These are phyloP conservation scores for Chaetomium fimeti DNA, from an alignment of 495 filamentous ascomycete genomes.

Conservation along the genomic window DNA sequence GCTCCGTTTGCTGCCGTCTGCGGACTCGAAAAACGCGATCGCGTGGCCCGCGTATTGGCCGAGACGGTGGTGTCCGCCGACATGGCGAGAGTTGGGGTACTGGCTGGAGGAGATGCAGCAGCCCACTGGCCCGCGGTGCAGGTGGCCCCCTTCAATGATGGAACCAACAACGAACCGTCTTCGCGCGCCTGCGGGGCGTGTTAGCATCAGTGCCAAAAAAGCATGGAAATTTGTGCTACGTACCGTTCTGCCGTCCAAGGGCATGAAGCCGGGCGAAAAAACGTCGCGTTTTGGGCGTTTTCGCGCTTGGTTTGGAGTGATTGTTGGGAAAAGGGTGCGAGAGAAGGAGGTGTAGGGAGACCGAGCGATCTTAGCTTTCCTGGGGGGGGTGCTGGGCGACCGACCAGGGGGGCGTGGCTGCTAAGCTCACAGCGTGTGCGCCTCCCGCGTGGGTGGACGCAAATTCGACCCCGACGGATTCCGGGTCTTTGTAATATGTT, in stretches of 20 bases:
- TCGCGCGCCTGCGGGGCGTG: constrained; percentile 34
- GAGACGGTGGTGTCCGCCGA: constrained; percentile 26
- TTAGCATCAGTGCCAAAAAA: constrained; percentile 31
- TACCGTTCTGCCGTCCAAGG: constrained; percentile 27
- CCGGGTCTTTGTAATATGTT: not conserved
- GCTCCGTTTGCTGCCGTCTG: constrained; percentile 39
- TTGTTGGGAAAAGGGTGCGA: constrained; percentile 25
- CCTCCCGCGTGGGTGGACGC: constrained; percentile 1
- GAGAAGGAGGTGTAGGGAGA: constrained; percentile 20
- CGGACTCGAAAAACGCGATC: constrained; percentile 59
- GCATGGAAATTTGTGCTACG: constrained; percentile 1
- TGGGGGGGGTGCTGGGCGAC: constrained; percentile 26
- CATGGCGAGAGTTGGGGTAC: constrained; percentile 25
- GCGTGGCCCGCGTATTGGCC: constrained; percentile 41
- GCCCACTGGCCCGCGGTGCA: constrained; percentile 21
- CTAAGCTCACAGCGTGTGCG: constrained; percentile 16
- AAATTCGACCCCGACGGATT: not conserved
- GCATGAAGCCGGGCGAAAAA: constrained; percentile 26
- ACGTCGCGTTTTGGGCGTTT: constrained; percentile 28
- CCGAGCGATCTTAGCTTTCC: constrained; percentile 26
- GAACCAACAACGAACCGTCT: constrained; percentile 26
- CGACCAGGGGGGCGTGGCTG: constrained; percentile 27
- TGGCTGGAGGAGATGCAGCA: constrained; percentile 17
- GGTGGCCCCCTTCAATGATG: constrained; percentile 36
- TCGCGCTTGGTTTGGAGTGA: constrained; percentile 26